Base-by-base conservation (phyloP, 139 green algal genomes). In the Coelastrella sp. region DNA sequence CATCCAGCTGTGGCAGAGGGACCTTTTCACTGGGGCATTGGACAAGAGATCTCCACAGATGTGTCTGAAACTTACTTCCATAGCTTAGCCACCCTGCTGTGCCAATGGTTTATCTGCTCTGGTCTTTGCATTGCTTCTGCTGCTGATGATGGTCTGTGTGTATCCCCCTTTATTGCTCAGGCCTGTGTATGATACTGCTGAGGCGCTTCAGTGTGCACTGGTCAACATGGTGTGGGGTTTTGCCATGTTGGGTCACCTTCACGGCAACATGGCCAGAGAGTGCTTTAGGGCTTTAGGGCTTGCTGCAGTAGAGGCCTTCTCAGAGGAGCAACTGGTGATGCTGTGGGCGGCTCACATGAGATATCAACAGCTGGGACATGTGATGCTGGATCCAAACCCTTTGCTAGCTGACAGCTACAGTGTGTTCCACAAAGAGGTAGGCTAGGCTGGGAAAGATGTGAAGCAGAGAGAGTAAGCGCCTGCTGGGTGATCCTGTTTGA, bases 391-490 rank as follows among this genome's bases (percentile, higher is more conserved):
- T 41, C 78, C 78, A 2, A 74, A 76, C 60, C 62, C 78, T 23
- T 37, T 76, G 41, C 78, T 84, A 60, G 60, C 78, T 13, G 78
- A 84, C 25, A 76, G 60, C 59, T 84, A 76, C 78, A 77, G 41
- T 30, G 78, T 84, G 6, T 84, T 64, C 25, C 4, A 76, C n/a
- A 75, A 51, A 19, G 60, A 84, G 78, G 78, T 84, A 19, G n/a
- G 62, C 4, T 3, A 40, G 50, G 4, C 53, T 64, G 53, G 17
- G 11, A 64, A 64, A 6, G 19, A 17, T 64, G 8, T 8, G 8
- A 53, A 53, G 45, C 11, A n/a, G n/a, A n/a, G n/a, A n/a, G n/a
- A n/a, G n/a, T n/a, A n/a, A n/a, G n/a, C n/a, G n/a, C n/a, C n/a
- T n/a, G n/a, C n/a, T n/a, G n/a, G n/a, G n/a, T n/a, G n/a, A n/a